These are phyloP conservation scores for Crassisporium funariophilum DNA, from an alignment of 768 basidiomycete genomes.

Conservation along the genomic window DNA sequence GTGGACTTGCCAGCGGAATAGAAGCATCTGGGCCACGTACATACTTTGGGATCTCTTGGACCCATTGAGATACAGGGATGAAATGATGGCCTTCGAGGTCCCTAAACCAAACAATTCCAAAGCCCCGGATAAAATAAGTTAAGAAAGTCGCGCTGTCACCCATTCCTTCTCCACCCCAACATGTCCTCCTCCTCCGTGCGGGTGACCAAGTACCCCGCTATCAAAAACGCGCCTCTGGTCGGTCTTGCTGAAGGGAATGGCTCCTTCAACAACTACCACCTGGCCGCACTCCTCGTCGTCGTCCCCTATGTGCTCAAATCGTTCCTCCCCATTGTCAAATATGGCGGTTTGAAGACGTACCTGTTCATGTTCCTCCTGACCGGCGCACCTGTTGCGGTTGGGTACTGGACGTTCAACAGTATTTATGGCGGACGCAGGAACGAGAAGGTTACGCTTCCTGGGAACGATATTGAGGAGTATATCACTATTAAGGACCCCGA, in stretches of 20 bases:
- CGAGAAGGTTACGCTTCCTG: slow-evolving; percentile 83
- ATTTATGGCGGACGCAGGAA: slow-evolving; percentile 80
- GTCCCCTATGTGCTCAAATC: slow-evolving; percentile 87
- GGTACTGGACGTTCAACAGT: slow-evolving; percentile 90
- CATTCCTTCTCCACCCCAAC: slow-evolving; percentile 16
- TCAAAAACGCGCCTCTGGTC: slow-evolving; percentile 82
- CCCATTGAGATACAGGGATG: no score
- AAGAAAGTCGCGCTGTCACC: slow-evolving; percentile 19
- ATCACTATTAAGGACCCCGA: slow-evolving; percentile 86
- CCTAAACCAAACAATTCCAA: slow-evolving; percentile 31
- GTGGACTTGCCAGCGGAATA: no score
- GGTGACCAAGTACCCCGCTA: slow-evolving; percentile 70
- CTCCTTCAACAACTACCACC: slow-evolving; percentile 78
- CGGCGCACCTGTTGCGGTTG: slow-evolving; percentile 76
- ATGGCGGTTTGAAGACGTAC: slow-evolving; percentile 86
- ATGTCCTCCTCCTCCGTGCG: slow-evolving; percentile 52
- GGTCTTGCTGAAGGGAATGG: slow-evolving; percentile 88
- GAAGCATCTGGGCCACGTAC: no score
- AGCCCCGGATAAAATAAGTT: slow-evolving; percentile 20
- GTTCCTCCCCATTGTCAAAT: slow-evolving; percentile 77
- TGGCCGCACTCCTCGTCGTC: slow-evolving; percentile 74
- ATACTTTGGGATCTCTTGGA: no score
- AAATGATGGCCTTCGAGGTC: no score
- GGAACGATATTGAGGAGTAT: slow-evolving; percentile 86
- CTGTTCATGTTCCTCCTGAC: slow-evolving; percentile 74